Base-by-base conservation (phyloP, 176 grass and related monocot genomes). In the Hordeum marinum region DNA sequence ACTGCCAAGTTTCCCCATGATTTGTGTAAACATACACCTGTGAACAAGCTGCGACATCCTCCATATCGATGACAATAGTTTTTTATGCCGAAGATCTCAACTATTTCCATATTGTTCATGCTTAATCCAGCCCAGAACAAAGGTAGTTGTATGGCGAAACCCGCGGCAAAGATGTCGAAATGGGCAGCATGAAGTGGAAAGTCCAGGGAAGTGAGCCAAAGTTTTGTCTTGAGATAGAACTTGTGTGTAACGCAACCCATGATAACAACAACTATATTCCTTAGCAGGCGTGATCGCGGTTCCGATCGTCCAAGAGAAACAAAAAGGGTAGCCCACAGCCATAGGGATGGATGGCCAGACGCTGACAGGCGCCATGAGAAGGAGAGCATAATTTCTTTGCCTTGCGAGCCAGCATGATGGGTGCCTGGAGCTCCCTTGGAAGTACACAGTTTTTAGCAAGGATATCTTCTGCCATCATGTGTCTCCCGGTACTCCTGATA, bases 341-440 rank as follows among this genome's bases (percentile, higher is more conserved):
- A 52, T 75, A 50, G 29, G 72, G 9, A n/a, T n/a, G n/a, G 72
- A 75, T 32, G 29, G 46, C 20, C 8, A 76, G 76, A 84, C 15
- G 59, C 25, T 84, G 76, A 42, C 76, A 91, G 32, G 25, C 76
- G 62, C 20, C 81, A 26, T 43, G 62, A 42, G 80, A 73, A 72
- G 81, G 68, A 77, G 68, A 43, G 85, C 78, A 81, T 84, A 80
- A 91, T 87, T 81, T 84, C 76, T 32, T 91, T 87, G 17, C 89
- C 76, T 54, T 87, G 57, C 35, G 14, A 76, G 76, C 61, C 13
- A 74, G 60, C 43, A 69, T 77, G 85, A 81, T 64, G 68, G 20
- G 40, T 84, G 52, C 81, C 69, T 18, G 58, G 79, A 64, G 62
- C 81, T 71, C 70, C 7, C 23, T 77, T 84, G 70, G 89, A 80